A percentile compares a stretch with the other conserved stretches of the same genome.
Evolutionary conservation across 495 filamentous ascomycete genomes (phyloP).

Genomic region (Lepraria neglecta): DNA sequence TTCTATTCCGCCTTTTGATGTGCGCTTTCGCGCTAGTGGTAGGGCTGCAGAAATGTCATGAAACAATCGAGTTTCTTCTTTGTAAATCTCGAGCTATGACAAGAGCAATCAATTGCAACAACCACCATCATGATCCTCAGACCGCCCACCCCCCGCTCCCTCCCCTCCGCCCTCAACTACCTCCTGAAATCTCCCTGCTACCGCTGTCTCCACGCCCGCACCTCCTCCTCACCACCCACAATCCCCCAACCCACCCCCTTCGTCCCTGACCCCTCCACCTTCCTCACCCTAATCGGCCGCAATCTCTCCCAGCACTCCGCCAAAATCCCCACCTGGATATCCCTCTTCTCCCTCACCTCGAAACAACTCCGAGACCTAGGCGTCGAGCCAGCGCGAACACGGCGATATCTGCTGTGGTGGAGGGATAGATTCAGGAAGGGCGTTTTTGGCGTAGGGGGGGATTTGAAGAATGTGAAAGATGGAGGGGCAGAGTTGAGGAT

Average conservation of each 20-base stretch:
- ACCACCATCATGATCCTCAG: slow-evolving; percentile 10
- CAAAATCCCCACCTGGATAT: slow-evolving; percentile 82
- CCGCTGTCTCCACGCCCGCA: slow-evolving; percentile 20
- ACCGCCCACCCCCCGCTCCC: not conserved
- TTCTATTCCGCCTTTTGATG: not conserved
- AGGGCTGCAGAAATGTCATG: slow-evolving; percentile 1
- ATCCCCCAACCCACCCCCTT: slow-evolving; percentile 73
- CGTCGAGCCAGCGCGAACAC: slow-evolving; percentile 73
- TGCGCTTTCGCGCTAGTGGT: slow-evolving; percentile 12
- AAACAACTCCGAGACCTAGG: slow-evolving; percentile 73
- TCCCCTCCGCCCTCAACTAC: not conserved
- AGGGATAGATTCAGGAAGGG: slow-evolving; percentile 74
- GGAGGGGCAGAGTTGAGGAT: slow-evolving; percentile 65
- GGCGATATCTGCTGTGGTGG: slow-evolving; percentile 81
- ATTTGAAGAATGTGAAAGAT: slow-evolving; percentile 63
- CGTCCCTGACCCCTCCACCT: slow-evolving; percentile 82
- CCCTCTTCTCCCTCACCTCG: slow-evolving; percentile 73
- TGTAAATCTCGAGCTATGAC: not conserved
- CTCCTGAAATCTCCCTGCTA: not conserved
- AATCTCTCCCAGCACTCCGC: slow-evolving; percentile 67
- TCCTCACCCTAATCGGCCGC: slow-evolving; percentile 88
- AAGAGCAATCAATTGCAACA: not conserved
- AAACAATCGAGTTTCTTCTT: not conserved
- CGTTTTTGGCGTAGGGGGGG: slow-evolving; percentile 69
- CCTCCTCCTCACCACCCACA: slow-evolving; percentile 16